phyloP scores from a whole-genome alignment of 495 filamentous ascomycete species.

The Daldinia decipiens region DNA sequence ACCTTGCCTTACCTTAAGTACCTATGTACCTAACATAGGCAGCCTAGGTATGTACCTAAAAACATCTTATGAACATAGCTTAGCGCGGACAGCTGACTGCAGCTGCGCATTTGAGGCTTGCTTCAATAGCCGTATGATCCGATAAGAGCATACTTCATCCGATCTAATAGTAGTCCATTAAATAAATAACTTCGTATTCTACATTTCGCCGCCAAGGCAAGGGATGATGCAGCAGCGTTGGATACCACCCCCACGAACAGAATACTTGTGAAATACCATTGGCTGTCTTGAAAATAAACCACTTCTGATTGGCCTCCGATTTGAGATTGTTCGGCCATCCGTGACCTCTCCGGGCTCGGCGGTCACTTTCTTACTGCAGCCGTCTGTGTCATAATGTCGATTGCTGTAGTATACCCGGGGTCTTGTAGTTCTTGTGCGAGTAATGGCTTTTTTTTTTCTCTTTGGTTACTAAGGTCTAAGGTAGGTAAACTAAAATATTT shows the following conservation, averaged over 20 bases:
- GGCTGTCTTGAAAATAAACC: conserved; percentile 26
- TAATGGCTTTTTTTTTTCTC: conserved; percentile 3
- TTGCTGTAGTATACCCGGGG: conserved; percentile 17
- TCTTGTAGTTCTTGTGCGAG: conserved; percentile 14
- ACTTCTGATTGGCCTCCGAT: conserved; percentile 33
- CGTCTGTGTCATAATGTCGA: conserved; percentile 28
- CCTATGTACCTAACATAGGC: no score
- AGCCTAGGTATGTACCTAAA: no score
- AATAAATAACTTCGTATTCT: conserved; percentile 29
- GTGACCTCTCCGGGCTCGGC: conserved; percentile 42
- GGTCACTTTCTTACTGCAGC: conserved; percentile 28
- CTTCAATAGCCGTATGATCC: conserved; percentile 18
- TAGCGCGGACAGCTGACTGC: conserved; percentile 1
- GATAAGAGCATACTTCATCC: conserved; percentile 19
- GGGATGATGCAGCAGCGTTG: conserved; percentile 22
- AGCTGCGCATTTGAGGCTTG: conserved; percentile 23
- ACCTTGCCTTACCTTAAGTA: not conserved
- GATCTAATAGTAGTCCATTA: conserved; percentile 1
- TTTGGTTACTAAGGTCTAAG: not conserved
- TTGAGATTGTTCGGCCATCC: conserved; percentile 44
- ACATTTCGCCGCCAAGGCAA: conserved; percentile 33
- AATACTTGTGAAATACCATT: conserved; percentile 11
- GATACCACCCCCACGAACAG: conserved; percentile 38
- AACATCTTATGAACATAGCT: not conserved
- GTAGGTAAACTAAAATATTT: not conserved